phyloP scores from a whole-genome alignment of 2,329 filamentous ascomycete species.

The Exophiala oligosperma region DNA sequence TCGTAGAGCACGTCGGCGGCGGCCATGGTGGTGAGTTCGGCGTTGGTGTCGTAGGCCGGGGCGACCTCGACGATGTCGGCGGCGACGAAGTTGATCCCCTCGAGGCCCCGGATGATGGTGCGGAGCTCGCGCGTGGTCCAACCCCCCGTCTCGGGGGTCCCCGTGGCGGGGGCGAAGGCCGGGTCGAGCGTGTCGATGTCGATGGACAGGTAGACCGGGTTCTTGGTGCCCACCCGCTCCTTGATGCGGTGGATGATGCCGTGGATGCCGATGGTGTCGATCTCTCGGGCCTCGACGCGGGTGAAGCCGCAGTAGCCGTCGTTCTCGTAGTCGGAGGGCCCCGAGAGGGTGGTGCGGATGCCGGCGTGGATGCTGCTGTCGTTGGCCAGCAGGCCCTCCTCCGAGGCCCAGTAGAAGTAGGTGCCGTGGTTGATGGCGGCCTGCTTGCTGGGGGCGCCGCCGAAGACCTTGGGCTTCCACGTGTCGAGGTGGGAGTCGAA shows the following conservation, averaged over 20 bases:
- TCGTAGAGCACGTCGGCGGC: slow-evolving; percentile 68
- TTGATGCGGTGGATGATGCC: slow-evolving; percentile 79
- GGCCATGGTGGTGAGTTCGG: slow-evolving; percentile 56
- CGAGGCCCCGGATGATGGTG: slow-evolving; percentile 60
- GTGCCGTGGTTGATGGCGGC: slow-evolving; percentile 84
- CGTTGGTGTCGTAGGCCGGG: slow-evolving; percentile 62
- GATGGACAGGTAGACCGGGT: slow-evolving; percentile 77
- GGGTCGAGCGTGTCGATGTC: slow-evolving; percentile 90
- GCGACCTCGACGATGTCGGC: slow-evolving; percentile 64
- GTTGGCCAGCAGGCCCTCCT: slow-evolving; percentile 76
- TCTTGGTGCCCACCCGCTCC: slow-evolving; percentile 69
- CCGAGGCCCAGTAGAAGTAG: slow-evolving; percentile 81
- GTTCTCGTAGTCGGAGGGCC: slow-evolving; percentile 78
- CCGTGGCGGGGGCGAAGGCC: slow-evolving; percentile 60
- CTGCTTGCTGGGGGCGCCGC: slow-evolving; percentile 72
- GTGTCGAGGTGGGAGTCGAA: slow-evolving; percentile 63
- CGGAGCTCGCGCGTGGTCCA: slow-evolving; percentile 62
- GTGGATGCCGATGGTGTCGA: slow-evolving; percentile 66
- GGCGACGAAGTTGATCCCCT: slow-evolving; percentile 58
- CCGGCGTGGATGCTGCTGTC: slow-evolving; percentile 86
- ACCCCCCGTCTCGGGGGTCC: slow-evolving; percentile 62
- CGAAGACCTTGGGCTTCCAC: slow-evolving; percentile 84
- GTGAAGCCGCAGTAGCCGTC: slow-evolving; percentile 83
- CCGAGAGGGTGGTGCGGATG: slow-evolving; percentile 78
- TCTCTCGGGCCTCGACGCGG: slow-evolving; percentile 74